Evolutionary conservation across 2,329 filamentous ascomycete species (phyloP).

Genomic region (Colletotrichum sp.): DNA sequence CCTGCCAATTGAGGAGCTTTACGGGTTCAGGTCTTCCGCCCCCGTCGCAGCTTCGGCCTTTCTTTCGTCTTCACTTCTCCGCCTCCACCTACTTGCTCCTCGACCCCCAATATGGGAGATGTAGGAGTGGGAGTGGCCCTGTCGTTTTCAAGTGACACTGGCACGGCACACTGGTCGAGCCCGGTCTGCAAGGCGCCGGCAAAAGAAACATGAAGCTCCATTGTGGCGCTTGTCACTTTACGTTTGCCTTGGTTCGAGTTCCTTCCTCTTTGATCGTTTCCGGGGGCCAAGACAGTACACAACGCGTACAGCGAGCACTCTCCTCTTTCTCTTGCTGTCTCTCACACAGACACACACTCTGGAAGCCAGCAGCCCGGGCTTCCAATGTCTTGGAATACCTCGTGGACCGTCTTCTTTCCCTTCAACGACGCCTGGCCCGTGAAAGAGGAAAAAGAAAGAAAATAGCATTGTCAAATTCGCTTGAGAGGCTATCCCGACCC

Average conservation of each 20-base stretch:
- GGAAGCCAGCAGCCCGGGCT: neutral
- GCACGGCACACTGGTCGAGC: neutral
- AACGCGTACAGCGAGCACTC: neutral
- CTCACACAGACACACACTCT: neutral
- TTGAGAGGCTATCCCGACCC: neutral
- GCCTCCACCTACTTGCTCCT: neutral
- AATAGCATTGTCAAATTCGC: neutral
- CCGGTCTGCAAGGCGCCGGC: constrained; percentile 10
- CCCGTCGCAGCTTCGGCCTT: neutral
- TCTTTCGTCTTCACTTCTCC: neutral
- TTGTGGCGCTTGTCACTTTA: constrained; percentile 15
- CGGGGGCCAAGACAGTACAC: neutral
- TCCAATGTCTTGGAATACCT: constrained; percentile 7
- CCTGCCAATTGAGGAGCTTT: neutral
- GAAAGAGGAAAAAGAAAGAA: neutral
- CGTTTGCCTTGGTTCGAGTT: neutral
- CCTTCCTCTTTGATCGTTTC: neutral
- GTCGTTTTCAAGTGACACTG: neutral
- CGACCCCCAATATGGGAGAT: neutral
- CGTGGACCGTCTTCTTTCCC: constrained; percentile 3
- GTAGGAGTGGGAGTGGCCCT: neutral
- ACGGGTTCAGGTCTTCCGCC: neutral
- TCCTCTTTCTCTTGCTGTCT: neutral
- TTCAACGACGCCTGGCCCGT: neutral
- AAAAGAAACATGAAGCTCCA: constrained; percentile 4